These are phyloP conservation scores for Zygosaccharomyces sapae DNA, from an alignment of 1,139 yeast genomes.

Conservation along the genomic window DNA sequence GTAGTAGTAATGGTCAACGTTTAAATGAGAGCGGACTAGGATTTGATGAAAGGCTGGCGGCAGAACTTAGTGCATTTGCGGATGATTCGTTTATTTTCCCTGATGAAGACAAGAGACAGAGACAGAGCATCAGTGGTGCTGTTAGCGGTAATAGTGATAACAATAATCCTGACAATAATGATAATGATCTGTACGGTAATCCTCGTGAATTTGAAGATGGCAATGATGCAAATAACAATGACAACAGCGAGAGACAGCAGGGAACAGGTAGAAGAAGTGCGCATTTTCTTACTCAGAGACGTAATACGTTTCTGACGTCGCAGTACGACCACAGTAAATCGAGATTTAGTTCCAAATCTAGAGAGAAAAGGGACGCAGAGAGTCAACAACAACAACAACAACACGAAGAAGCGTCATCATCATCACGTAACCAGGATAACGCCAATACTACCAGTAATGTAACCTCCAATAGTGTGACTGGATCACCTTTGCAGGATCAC, in stretches of 20 bases:
- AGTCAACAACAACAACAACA: constrained; percentile 1
- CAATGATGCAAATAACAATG: constrained; percentile 4
- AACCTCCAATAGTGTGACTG: background rate
- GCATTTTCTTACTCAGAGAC: constrained; percentile 31
- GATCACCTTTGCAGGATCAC: constrained; percentile 25
- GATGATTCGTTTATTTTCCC: constrained; percentile 74
- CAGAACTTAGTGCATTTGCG: constrained; percentile 75
- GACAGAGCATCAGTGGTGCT: constrained; percentile 8
- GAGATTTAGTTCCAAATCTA: constrained; percentile 29
- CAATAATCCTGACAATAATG: constrained; percentile 3
- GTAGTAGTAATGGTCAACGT: background rate
- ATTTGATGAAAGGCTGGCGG: constrained; percentile 63
- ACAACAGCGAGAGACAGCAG: constrained; percentile 3
- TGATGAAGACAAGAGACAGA: constrained; percentile 60
- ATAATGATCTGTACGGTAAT: constrained; percentile 5
- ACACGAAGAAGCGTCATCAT: no score
- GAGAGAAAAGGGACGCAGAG: constrained; percentile 7
- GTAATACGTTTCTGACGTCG: constrained; percentile 32
- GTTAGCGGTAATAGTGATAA: constrained; percentile 5
- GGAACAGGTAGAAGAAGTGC: constrained; percentile 14
- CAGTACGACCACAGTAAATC: constrained; percentile 34
- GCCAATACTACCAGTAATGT: background rate
- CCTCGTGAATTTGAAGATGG: constrained; percentile 9
- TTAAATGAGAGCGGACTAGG: constrained; percentile 33
- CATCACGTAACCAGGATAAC: no score